These are phyloP conservation scores for Elaeagnus macrophylla DNA, from an alignment of 306 rosid species.

Conservation along the genomic window DNA sequence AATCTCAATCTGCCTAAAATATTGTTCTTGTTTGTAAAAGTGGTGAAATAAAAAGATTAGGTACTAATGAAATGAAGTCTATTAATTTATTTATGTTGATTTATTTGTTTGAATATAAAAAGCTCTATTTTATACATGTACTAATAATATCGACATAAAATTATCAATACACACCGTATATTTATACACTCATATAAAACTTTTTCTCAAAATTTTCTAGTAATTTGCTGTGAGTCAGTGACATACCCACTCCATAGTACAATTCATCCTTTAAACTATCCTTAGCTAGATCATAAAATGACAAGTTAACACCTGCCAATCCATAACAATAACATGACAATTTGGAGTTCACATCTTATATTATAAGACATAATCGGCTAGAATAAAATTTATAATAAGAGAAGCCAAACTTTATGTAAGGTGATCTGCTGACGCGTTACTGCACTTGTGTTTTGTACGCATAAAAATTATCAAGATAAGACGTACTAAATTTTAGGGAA, in stretches of 20 bases:
- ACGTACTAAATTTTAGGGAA: constrained; percentile 14
- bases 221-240: background rate
- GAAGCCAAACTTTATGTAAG: constrained; percentile 33
- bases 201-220: background rate
- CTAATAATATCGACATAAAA: no score
- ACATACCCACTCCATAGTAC: background rate
- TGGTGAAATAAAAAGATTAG: no score
- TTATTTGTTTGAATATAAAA: no score
- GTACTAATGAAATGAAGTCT: constrained; percentile 17
- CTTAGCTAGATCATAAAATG: background rate
- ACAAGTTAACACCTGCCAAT: background rate
- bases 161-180: no score
- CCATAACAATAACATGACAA: no score
- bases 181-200: no score
- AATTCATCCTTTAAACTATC: background rate
- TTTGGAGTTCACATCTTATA: no score
- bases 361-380: background rate
- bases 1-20: no score
- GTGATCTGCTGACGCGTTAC: constrained; percentile 14
- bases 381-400: constrained; percentile 25
- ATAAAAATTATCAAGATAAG: constrained; percentile 28
- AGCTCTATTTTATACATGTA: no score
- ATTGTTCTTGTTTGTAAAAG: no score
- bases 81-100: no score
- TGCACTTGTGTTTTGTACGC: background rate